Evolutionary conservation across 768 basidiomycete genomes (phyloP), one percentile per base, ranked within the genome.

Genomic region (Amanita rimosa): DNA sequence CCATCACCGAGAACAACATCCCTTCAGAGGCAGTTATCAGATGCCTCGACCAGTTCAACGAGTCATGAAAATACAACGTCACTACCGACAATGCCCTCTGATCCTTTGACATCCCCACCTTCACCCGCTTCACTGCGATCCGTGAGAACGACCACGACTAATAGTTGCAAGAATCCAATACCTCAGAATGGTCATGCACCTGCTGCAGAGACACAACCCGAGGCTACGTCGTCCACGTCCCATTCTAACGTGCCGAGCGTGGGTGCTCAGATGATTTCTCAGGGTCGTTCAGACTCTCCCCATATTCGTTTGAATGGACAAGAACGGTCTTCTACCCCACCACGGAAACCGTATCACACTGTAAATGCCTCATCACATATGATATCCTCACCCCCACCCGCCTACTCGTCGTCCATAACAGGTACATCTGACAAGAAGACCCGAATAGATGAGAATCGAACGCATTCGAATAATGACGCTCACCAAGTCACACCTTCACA

Each of bases 281-380:
- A 39, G 36, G 35, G 33, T 22, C 39, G 2, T 53, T 52, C 42
- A 7, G 35, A 47, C 5, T 38, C 35, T 11, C 6, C 29, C 16
- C 44, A 16, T 38, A 7, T 33, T 29, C 9, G 37, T 11, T 48
- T 26, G 38, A 22, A 24, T 24, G 47, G 40, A 41, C 9, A 27
- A 33, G 37, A 45, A 31, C 45, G 49, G 27, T 54, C 52, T 10
- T 54, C 57, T 22, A 57, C 61, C 9, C 69, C 72, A 11, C 66
- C 71, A 1, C 62, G 64, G 45, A 59, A 72, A 42, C 54, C 65
- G 14, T 71, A 69, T 44, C 71, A 72, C 38, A 57, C 76, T 45
- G 59, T 60, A 3, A 76, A 77, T 53, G 62, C 60, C 16, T 17
- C 38, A 13, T 5, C 41, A 1, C 50, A 42, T 22, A 19, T 27